These are phyloP conservation scores for Porcisia deanei DNA, from an alignment of 208 protist genomes.

Conservation along the genomic window DNA sequence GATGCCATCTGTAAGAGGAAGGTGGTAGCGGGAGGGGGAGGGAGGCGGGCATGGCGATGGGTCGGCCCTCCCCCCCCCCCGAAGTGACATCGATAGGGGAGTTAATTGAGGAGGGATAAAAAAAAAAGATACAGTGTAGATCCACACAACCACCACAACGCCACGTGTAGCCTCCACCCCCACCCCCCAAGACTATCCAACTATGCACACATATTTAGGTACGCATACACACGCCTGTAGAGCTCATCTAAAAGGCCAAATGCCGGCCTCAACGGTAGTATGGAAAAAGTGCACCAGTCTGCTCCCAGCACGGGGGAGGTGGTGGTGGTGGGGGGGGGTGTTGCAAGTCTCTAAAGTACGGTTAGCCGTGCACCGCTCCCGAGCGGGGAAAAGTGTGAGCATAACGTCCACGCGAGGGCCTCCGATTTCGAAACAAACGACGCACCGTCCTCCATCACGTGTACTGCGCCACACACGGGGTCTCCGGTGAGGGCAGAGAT, in stretches of 20 bases:
- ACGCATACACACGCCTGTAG: background rate
- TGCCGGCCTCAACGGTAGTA: background rate
- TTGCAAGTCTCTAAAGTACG: conserved; percentile 37
- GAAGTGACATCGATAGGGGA: too few relatives aligned
- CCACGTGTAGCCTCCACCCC: too few relatives aligned
- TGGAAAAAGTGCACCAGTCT: too few relatives aligned
- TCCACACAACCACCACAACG: too few relatives aligned
- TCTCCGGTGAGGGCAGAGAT: conserved; percentile 58
- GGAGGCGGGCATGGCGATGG: too few relatives aligned
- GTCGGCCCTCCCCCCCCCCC: too few relatives aligned
- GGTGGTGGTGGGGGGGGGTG: background rate
- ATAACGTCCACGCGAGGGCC: conserved; percentile 79
- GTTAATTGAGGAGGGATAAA: too few relatives aligned
- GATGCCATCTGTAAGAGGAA: too few relatives aligned
- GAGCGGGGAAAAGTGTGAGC: conserved; percentile 82
- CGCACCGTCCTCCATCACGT: conserved; percentile 62
- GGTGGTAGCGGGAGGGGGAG: too few relatives aligned
- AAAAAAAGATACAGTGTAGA: too few relatives aligned
- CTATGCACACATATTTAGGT: too few relatives aligned
- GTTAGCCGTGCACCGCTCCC: conserved; percentile 55
- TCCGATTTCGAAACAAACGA: conserved; percentile 65
- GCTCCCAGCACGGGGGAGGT: background rate
- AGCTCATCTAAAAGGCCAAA: background rate
- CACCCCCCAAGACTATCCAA: too few relatives aligned
- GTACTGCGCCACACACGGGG: conserved; percentile 47